A percentile compares a stretch with the other conserved stretches of the same genome.
These are phyloP conservation scores for Salix dunnii DNA, from an alignment of 345 rosid genomes.

Conservation along the genomic window DNA sequence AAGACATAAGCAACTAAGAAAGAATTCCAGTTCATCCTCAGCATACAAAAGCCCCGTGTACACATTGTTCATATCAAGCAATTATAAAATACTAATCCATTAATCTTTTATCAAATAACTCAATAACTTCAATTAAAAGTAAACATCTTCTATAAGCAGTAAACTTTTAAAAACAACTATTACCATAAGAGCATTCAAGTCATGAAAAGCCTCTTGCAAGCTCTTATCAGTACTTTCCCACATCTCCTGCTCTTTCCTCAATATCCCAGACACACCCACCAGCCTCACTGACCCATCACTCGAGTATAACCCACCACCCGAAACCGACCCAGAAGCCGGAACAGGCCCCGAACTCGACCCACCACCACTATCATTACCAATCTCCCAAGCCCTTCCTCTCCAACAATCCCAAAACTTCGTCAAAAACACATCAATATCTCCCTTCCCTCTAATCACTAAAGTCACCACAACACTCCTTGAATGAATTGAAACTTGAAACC, in stretches of 20 bases:
- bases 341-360: constrained; percentile 4
- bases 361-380: constrained; percentile 17
- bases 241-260: constrained; percentile 87
- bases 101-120: neutral
- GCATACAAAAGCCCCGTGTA: neutral
- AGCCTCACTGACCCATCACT: constrained; percentile 80
- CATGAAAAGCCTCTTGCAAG: constrained; percentile 93
- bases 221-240: constrained; percentile 97
- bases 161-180: neutral
- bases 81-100: neutral
- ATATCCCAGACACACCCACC: constrained; percentile 91
- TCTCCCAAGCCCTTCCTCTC: constrained; percentile 81
- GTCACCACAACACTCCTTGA: constrained; percentile 56
- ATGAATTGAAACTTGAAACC: constrained; percentile 55
- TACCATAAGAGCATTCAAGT: constrained; percentile 95
- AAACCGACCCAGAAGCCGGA: constrained; percentile 25
- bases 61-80: neutral
- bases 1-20: too few relatives aligned
- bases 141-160: neutral
- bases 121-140: neutral
- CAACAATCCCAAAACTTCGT: constrained; percentile 75
- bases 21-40: too few relatives aligned
- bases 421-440: constrained; percentile 71
- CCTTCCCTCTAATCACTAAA: constrained; percentile 71
- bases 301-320: constrained; percentile 54